Evolutionary conservation across 2,329 filamentous ascomycete genomes (phyloP).

Genomic region (Stylonectria norvegica): DNA sequence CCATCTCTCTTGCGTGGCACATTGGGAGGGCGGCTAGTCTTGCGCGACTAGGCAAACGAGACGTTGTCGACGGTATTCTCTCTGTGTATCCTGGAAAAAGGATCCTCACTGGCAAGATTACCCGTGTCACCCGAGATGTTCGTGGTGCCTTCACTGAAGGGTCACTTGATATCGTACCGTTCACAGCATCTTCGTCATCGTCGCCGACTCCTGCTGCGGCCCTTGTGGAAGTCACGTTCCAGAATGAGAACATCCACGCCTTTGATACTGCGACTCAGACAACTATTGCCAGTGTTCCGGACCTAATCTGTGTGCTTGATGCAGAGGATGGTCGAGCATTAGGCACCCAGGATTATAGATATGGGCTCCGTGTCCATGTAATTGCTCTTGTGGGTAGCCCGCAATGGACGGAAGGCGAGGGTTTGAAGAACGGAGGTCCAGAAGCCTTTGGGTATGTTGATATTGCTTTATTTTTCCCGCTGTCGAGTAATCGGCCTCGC

Average conservation of each 20-base stretch:
- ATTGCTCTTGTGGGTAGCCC: slow-evolving; percentile 9
- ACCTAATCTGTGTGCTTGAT: slow-evolving; percentile 12
- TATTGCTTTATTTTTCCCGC: too few species aligned
- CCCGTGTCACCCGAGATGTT: slow-evolving; percentile 1
- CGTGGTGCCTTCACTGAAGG: slow-evolving; percentile 4
- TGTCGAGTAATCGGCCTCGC: too few species aligned
- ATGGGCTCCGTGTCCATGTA: slow-evolving; percentile 9
- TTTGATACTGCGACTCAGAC: background rate
- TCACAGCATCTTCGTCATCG: background rate
- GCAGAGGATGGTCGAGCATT: slow-evolving; percentile 9
- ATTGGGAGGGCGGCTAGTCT: slow-evolving; percentile 1
- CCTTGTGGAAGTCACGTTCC: background rate
- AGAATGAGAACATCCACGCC: slow-evolving; percentile 8
- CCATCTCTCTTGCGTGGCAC: slow-evolving; percentile 5
- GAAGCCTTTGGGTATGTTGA: background rate
- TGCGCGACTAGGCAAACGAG: background rate
- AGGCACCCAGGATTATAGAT: slow-evolving; percentile 12
- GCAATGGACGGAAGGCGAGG: slow-evolving; percentile 6
- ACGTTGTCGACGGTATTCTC: slow-evolving; percentile 2
- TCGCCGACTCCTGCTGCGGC: background rate
- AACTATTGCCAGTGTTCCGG: slow-evolving; percentile 9
- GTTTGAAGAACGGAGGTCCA: background rate
- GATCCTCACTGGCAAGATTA: slow-evolving; percentile 7
- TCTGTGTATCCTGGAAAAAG: slow-evolving; percentile 1
- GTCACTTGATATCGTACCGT: slow-evolving; percentile 2